Evolutionary conservation across 345 rosid species (phyloP).

Genomic region (Brassica carinata): DNA sequence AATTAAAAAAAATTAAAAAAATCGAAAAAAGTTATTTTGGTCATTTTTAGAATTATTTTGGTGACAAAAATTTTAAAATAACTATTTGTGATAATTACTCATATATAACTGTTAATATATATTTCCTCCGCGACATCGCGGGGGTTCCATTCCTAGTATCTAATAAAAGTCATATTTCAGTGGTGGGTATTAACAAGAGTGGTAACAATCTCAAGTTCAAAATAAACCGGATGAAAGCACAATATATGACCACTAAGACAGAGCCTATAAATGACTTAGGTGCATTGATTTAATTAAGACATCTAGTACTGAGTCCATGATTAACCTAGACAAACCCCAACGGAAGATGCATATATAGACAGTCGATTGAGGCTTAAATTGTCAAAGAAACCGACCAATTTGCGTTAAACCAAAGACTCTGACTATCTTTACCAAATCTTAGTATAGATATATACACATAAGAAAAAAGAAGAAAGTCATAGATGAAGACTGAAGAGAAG

Average conservation of each 20-base stretch:
- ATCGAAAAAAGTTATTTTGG: too few species aligned
- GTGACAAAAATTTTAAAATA: too few species aligned
- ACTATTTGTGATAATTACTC: too few species aligned
- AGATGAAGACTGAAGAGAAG: not conserved
- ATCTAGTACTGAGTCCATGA: not conserved
- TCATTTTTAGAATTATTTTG: too few species aligned
- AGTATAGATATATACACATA: slow-evolving; percentile 31
- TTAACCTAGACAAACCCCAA: not conserved
- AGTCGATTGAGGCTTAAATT: not conserved
- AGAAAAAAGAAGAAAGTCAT: not conserved
- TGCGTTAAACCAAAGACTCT: not conserved
- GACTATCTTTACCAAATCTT: slow-evolving; percentile 37
- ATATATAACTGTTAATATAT: too few species aligned
- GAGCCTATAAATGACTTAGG: not conserved
- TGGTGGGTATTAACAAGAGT: too few species aligned
- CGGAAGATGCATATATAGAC: not conserved
- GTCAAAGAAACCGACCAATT: slow-evolving; percentile 28
- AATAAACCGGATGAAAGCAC: too few species aligned
- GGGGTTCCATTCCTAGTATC: too few species aligned
- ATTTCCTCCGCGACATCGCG: too few species aligned
- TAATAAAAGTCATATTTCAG: too few species aligned
- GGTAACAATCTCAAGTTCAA: not conserved
- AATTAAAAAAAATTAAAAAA: too few species aligned
- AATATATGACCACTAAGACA: too few species aligned
- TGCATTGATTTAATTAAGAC: not conserved